A percentile compares a stretch with the other conserved stretches of the same genome.
phyloP scores from a whole-genome alignment of 768 basidiomycete species.

The Calocybe cyanea region DNA sequence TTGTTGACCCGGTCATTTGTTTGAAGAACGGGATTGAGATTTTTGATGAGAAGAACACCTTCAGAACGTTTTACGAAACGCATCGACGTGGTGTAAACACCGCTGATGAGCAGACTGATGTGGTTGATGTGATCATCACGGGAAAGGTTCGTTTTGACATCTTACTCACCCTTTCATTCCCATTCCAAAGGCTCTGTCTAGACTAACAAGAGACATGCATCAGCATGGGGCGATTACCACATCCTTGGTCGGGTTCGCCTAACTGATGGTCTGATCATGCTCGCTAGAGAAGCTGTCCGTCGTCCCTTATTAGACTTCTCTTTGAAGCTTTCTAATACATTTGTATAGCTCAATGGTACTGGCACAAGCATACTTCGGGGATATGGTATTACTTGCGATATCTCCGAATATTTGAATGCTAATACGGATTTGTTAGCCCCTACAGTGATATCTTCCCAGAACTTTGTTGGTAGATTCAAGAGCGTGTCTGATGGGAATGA shows the following conservation, averaged over 20 bases:
- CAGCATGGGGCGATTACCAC: conserved; percentile 55
- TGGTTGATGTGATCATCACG: conserved; percentile 48
- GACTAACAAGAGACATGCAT: conserved; percentile 43
- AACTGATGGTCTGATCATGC: conserved; percentile 54
- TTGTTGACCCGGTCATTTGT: conserved; percentile 42
- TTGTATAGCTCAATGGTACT: conserved; percentile 20
- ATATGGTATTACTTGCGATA: conserved; percentile 33
- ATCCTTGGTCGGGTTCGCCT: conserved; percentile 56
- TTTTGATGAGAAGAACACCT: conserved; percentile 30
- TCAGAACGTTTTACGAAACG: conserved; percentile 37
- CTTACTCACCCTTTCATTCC: background rate
- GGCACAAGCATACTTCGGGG: conserved; percentile 43
- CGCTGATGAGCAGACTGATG: conserved; percentile 17
- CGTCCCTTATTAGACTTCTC: background rate
- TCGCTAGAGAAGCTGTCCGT: conserved; percentile 51
- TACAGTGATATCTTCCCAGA: conserved; percentile 45
- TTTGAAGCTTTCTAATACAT: background rate
- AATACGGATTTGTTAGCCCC: conserved; percentile 7
- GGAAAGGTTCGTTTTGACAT: conserved; percentile 38
- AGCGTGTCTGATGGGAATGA: conserved; percentile 27
- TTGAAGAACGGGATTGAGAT: conserved; percentile 47
- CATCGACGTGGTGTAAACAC: conserved; percentile 19
- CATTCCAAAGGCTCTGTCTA: conserved; percentile 17
- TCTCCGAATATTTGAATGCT: background rate
- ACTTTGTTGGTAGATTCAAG: conserved; percentile 49